These are phyloP conservation scores for Xylariaceae sp. DNA, from an alignment of 2,329 filamentous ascomycete species.

Conservation along the genomic window DNA sequence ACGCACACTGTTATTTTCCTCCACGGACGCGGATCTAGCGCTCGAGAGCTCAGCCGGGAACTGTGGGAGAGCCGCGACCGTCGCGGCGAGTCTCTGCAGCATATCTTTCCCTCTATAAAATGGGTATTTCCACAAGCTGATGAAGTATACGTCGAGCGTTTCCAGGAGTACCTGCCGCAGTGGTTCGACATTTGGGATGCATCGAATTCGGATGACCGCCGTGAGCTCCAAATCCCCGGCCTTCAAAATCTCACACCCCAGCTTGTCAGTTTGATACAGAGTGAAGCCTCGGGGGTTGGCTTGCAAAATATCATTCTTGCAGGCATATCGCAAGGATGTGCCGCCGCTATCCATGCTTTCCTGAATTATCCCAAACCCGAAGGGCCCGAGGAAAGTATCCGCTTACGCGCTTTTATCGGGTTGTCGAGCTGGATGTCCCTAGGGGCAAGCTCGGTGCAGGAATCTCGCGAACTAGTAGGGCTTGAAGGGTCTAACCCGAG, in stretches of 20 bases:
- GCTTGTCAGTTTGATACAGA: constrained; percentile 43
- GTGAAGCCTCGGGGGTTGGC: constrained; percentile 46
- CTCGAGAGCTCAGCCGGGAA: constrained; percentile 42
- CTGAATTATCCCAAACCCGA: constrained; percentile 29
- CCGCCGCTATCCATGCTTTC: constrained; percentile 42
- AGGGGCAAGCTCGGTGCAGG: constrained; percentile 20
- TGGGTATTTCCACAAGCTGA: constrained; percentile 59
- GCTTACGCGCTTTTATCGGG: constrained; percentile 31
- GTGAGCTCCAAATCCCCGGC: constrained; percentile 51
- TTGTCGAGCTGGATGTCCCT: constrained; percentile 35
- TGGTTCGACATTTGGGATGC: constrained; percentile 60
- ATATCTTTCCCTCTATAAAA: constrained; percentile 52
- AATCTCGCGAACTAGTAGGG: constrained; percentile 39
- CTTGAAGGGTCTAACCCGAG: constrained; percentile 29
- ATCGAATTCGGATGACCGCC: constrained; percentile 45
- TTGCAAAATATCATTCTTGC: constrained; percentile 50
- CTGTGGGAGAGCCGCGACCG: constrained; percentile 44
- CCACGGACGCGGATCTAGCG: constrained; percentile 51
- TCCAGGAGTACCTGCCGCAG: constrained; percentile 44
- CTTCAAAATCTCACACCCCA: constrained; percentile 46
- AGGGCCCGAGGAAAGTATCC: not conserved
- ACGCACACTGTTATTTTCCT: constrained; percentile 51
- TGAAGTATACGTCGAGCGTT: constrained; percentile 36
- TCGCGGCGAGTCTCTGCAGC: constrained; percentile 42
- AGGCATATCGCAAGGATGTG: constrained; percentile 55